Evolutionary conservation across 1,139 yeast species (phyloP), one percentile per base, ranked within the genome.

Genomic region (Pichia inconspicua): DNA sequence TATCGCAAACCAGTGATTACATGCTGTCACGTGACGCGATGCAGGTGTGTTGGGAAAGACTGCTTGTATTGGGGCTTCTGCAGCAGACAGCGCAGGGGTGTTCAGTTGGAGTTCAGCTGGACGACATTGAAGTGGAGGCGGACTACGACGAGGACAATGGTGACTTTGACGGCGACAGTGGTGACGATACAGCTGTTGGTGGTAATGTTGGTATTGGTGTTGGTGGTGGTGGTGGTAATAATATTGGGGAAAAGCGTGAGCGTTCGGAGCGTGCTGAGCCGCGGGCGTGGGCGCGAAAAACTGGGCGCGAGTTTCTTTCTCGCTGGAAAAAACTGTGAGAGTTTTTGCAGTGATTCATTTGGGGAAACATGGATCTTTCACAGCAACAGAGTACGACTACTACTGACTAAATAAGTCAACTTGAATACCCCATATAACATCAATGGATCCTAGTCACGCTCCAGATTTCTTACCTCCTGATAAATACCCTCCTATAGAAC

Each of bases 391-490:
- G n/a, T n/a, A n/a, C n/a, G n/a, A n/a, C n/a, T n/a, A n/a, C n/a
- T n/a, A n/a, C n/a, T n/a, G n/a, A n/a, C n/a, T n/a, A n/a, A n/a
- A n/a, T n/a, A n/a, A n/a, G n/a, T n/a, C n/a, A n/a, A n/a, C n/a
- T n/a, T n/a, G n/a, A n/a, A n/a, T n/a, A n/a, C n/a, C n/a, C n/a
- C n/a, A n/a, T n/a, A n/a, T n/a, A n/a, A 22, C 40, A 22, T 39
- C 28, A 43, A 84, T 84, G 94, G 94, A 84, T 62, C 94, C 94
- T 31, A 82, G 86, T 7, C 77, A 80, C 67, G 92, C 84, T 57
- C 90, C 92, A 31, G 78, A 83, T 63, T 84, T 84, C 63, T 75
- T 78, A 44, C 89, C 90, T 9, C 87, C 89, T 4, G 78, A 85
- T 12, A 72, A 77, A 43, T 75, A 79, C 50, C 78, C 76, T 43